Evolutionary conservation across 495 filamentous ascomycete genomes (phyloP), one percentile per base, ranked within the genome.

Genomic region (Gamarada debralockiae): DNA sequence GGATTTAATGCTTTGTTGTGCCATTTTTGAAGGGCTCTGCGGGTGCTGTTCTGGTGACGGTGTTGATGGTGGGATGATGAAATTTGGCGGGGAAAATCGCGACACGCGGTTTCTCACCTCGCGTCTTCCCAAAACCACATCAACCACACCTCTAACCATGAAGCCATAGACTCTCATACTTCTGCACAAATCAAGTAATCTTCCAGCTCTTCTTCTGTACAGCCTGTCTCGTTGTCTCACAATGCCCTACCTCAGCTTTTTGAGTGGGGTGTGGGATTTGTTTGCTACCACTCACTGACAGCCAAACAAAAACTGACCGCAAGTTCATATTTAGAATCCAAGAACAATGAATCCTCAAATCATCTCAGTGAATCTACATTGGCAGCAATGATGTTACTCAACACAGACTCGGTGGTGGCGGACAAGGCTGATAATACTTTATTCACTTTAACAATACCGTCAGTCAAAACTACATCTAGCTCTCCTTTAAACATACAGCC

Each of bases 1-100:
- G 12, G 70, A 66, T 45, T 80, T 73, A n/a, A 89, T 74, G 50
- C 65, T 84, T 48, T 66, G 63, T n/a, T 79, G 74, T 34, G 77
- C 69, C 61, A 63, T 63, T n/a, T 33, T n/a, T n/a, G n/a, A n/a
- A n/a, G n/a, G n/a, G n/a, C n/a, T n/a, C n/a, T n/a, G n/a, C 39
- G 43, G 27, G 17, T 48, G 50, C 0, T n/a, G 17, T 12, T 46
- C 44, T 33, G 44, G 27, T 23, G 24, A 36, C 15, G 25, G 14
- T 31, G 20, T 47, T 50, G 50, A 29, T 20, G 39, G 3, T 39
- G 52, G 13, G 17, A 6, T 17, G 21, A 15, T 1, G 14, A 22
- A 40, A 51, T 12, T 21, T 50, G 40, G 29, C 24, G 45, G 39
- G n/a, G n/a, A n/a, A n/a, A n/a, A 22, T 8, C 24, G 31, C 24